Percentiles rank a stretch among this genome's conserved stretches.
phyloP scores from a whole-genome alignment of 805 yeast genomes.

The Candida railenensis region DNA sequence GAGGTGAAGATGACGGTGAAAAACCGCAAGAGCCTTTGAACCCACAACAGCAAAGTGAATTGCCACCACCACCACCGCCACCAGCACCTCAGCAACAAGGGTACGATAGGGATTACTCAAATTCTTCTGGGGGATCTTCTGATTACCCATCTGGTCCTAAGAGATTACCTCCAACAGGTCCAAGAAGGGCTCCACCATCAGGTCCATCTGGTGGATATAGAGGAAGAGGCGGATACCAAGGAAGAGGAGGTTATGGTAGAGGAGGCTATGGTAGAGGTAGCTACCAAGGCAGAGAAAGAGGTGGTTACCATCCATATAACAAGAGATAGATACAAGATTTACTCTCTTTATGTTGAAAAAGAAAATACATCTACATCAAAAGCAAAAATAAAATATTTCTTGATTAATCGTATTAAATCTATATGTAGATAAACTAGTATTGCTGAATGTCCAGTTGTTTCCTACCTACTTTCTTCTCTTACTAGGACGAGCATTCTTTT shows the following conservation, averaged over 20 bases:
- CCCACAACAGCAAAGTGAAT: conserved; percentile 37
- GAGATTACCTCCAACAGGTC: conserved; percentile 50
- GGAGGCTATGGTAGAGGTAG: conserved; percentile 21
- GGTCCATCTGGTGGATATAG: conserved; percentile 25
- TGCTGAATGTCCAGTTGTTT: too few species aligned
- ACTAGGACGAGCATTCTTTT: conserved; percentile 81
- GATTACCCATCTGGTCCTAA: conserved; percentile 22
- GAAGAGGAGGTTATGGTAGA: conserved; percentile 21
- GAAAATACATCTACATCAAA: not conserved
- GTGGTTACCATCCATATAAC: conserved; percentile 47
- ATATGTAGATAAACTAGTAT: too few species aligned
- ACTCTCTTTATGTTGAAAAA: too few species aligned
- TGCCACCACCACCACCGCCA: conserved; percentile 24
- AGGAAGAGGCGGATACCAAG: conserved; percentile 19
- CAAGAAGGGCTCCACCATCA: conserved; percentile 43
- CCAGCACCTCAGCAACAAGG: conserved; percentile 19
- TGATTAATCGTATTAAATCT: not conserved
- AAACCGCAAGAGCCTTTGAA: conserved; percentile 41
- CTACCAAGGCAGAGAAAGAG: conserved; percentile 15
- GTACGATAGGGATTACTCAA: conserved; percentile 13
- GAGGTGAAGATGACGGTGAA: conserved; percentile 20
- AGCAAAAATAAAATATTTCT: not conserved
- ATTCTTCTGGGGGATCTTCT: conserved; percentile 10
- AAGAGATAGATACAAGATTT: conserved; percentile 8
- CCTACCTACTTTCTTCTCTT: conserved; percentile 25